Evolutionary conservation across 2,329 filamentous ascomycete genomes (phyloP), one percentile per base, ranked within the genome.

Genomic region (Ascochyta clinopodiicola): DNA sequence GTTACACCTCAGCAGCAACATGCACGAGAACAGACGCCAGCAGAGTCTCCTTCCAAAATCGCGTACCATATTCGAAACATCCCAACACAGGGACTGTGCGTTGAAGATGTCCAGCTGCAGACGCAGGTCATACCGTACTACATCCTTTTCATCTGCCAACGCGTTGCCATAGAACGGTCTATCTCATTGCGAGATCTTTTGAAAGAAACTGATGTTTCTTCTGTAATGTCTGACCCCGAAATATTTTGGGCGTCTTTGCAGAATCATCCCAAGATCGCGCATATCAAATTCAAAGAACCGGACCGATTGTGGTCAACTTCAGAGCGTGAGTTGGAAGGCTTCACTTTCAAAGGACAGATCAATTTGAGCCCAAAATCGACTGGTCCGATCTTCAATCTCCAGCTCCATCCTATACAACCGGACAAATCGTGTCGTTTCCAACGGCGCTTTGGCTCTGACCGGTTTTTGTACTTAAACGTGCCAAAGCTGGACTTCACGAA

Each of bases 391-490:
- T 74, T 75, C 47, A 59, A 53, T 3, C 62, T 74, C 5, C 9
- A 61, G 0, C 57, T 74, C 6, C 54, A 65, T 6, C 65, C 71
- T 0, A 51, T 76, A 3, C 51, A 68, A 34, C n/a, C 45, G 9
- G 70, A 76, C 0, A 60, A 56, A 2, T 73, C 74, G 0, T 77
- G 73, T 51, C 69, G 70, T 0, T 67, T 78, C n/a, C 70, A 78
- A 46, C 60, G 75, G 6, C 66, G 64, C 6, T 78, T 73, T 47
- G 75, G 73, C 1, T 64, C 72, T 4, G 72, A 80, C 52, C 72
- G 79, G 0, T 78, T 81, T 19, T 60, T 82, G 1, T 77, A 77
- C 36, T 53, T 81, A 2, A 67, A 71, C 2, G 46, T 76, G 1
- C 77, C 78, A 0, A 59, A 61, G 12, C 42, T 58, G 1, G 29